Base-by-base conservation (phyloP, 176 grass and related monocot species). In the Musa troglodytarum region DNA sequence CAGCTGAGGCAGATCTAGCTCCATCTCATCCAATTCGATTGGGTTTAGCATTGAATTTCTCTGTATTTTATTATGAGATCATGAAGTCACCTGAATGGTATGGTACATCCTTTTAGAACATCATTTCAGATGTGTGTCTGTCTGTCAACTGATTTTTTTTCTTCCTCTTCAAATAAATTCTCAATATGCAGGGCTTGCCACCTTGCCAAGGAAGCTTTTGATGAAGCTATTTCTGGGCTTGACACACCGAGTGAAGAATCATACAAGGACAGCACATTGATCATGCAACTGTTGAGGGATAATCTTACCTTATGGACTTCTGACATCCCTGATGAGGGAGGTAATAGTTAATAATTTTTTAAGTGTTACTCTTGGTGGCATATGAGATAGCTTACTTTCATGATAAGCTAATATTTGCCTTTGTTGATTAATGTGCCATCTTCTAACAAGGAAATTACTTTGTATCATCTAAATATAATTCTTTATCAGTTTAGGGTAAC, bases 301-400 rank as follows among this genome's bases (percentile, higher is more conserved):
- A 73, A 73, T 55, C 71, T 73, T 16, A 24, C 50, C 50, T 29
- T 73, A 21, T 73, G 71, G 71, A 28, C 71, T 51, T 73, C 71
- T 16, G 67, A 69, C 25, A 21, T 69, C 26, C 67, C 67, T 43
- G 71, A 73, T 21, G 71, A 73, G 9, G 51, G 51, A 73, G 71
- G 71, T 73, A 73, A 28, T 73, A 73, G 17, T 62, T 62, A 62
- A 62, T 15, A 6, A 17, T 7, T 62, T 62, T 62, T 62, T 1
- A 62, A 43, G 34, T 43, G 34, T 43, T 43, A 43, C 6, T 6
- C 4, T 43, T 0, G 34, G 34, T 43, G 34, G 34, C 34, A 43
- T 43, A 43, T 43, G 34, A 43, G 34, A 43, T 3, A 6, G 34
- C 34, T 6, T 43, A 43, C 34, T 6, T 43, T 43, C 34, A 43